Percentiles rank a stretch among this genome's conserved stretches.
These are phyloP conservation scores for Teunomyces kruisii DNA, from an alignment of 805 yeast species.

Conservation along the genomic window DNA sequence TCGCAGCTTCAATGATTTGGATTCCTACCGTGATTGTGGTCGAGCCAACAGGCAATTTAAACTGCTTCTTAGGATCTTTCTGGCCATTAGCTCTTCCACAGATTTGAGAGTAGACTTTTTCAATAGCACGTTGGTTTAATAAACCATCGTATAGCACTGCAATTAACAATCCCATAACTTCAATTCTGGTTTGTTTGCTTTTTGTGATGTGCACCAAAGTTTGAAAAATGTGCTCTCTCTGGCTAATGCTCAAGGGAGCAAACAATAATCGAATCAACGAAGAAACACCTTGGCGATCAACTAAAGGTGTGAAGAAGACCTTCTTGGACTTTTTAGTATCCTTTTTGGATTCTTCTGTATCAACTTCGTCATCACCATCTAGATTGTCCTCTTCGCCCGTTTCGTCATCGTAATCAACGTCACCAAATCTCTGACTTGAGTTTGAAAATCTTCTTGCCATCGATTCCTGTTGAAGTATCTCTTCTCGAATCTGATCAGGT, in stretches of 20 bases:
- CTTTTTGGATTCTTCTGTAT: constrained; percentile 4
- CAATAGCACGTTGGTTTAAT: constrained; percentile 56
- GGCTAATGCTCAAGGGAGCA: constrained; percentile 64
- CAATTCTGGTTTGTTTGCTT: constrained; percentile 76
- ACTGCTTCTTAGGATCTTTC: constrained; percentile 10
- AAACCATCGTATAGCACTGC: constrained; percentile 78
- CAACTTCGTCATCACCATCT: constrained; percentile 16
- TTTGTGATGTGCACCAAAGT: constrained; percentile 66
- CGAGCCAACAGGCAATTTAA: constrained; percentile 54
- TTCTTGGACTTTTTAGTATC: constrained; percentile 24
- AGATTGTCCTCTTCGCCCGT: constrained; percentile 14
- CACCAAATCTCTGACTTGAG: constrained; percentile 21
- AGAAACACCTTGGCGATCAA: constrained; percentile 75
- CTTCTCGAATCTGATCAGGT: constrained; percentile 66
- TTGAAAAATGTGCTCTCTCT: constrained; percentile 63
- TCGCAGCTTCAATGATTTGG: constrained; percentile 74
- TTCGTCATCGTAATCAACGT: constrained; percentile 20
- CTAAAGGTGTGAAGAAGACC: constrained; percentile 58
- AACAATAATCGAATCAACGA: constrained; percentile 69
- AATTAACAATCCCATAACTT: constrained; percentile 65
- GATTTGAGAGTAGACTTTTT: constrained; percentile 58
- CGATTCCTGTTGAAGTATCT: constrained; percentile 58
- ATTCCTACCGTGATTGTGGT: constrained; percentile 72
- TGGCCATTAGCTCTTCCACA: constrained; percentile 45
- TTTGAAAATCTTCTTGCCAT: constrained; percentile 40